These are phyloP conservation scores for Linnemannia hyalina DNA, from an alignment of 192 early-diverging fungal species.

Conservation along the genomic window DNA sequence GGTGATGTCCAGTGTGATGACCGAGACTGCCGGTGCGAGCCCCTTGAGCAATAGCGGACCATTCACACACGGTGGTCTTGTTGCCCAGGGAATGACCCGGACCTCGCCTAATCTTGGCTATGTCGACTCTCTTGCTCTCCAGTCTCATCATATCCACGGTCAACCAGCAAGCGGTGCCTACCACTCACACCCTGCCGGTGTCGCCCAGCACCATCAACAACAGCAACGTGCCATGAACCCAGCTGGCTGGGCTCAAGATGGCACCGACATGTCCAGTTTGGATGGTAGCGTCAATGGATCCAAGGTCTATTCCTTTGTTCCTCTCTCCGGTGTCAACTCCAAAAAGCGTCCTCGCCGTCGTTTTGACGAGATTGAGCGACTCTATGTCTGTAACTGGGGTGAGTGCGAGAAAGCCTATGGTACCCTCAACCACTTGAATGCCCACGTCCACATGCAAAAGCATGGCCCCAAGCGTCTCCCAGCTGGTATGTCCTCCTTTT, in stretches of 20 bases:
- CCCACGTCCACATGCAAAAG: constrained; percentile 77
- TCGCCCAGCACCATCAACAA: constrained; percentile 11
- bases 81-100: constrained; percentile 29
- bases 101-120: constrained; percentile 19
- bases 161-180: constrained; percentile 6
- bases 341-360: constrained; percentile 71
- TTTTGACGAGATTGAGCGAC: constrained; percentile 77
- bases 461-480: constrained; percentile 72
- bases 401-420: constrained; percentile 74
- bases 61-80: constrained; percentile 27
- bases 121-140: constrained; percentile 32
- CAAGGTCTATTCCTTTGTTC: constrained; percentile 68
- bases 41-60: constrained; percentile 18
- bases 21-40: constrained; percentile 37
- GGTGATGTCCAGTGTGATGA: constrained; percentile 30
- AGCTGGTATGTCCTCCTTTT: constrained; percentile 44
- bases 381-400: constrained; percentile 71
- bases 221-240: constrained; percentile 10
- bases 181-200: constrained; percentile 1
- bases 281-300: constrained; percentile 48
- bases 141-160: constrained; percentile 16
- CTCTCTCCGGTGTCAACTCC: constrained; percentile 66
- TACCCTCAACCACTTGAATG: constrained; percentile 76
- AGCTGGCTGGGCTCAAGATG: constrained; percentile 32
- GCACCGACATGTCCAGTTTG: constrained; percentile 24